Conservation (phyloP, 2,329 filamentous ascomycete genomes). For the Talaromyces sp. region DNA sequence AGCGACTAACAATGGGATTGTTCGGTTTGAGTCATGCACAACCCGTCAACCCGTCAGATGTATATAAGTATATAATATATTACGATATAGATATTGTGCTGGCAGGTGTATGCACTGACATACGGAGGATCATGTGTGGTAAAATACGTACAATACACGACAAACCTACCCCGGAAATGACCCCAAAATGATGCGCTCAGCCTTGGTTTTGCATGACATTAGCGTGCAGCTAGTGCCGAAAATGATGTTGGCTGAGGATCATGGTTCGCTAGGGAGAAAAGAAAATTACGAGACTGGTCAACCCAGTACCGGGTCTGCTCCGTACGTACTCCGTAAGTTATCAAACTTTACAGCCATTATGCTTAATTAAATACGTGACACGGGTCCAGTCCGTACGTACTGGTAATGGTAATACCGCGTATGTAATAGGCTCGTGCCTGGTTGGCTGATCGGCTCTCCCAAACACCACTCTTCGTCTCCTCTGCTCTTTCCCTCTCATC, state of each 20-base stretch:
- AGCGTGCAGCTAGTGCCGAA: background rate
- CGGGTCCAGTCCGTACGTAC: background rate
- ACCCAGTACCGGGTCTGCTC: too few species aligned
- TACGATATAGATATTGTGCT: background rate
- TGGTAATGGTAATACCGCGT: constrained; percentile 2
- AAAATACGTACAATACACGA: background rate
- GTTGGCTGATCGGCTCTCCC: background rate
- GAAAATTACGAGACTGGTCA: background rate
- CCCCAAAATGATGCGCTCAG: constrained; percentile 4
- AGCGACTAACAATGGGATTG: background rate
- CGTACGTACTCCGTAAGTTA: background rate
- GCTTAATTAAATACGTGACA: background rate
- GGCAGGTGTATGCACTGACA: background rate
- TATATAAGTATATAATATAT: background rate
- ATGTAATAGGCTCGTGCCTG: constrained; percentile 1
- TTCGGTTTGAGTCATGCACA: background rate
- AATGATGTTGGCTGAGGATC: background rate
- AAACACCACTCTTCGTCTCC: background rate
- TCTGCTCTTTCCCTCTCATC: background rate
- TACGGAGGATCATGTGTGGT: background rate
- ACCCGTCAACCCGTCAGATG: background rate
- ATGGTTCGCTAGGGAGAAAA: background rate
- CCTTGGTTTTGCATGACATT: constrained; percentile 1
- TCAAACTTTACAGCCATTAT: background rate
- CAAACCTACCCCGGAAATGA: constrained; percentile 10